A percentile compares a stretch with the other conserved stretches of the same genome.
Evolutionary conservation across 2,329 filamentous ascomycete species (phyloP).

Genomic region (Mycogone perniciosa): DNA sequence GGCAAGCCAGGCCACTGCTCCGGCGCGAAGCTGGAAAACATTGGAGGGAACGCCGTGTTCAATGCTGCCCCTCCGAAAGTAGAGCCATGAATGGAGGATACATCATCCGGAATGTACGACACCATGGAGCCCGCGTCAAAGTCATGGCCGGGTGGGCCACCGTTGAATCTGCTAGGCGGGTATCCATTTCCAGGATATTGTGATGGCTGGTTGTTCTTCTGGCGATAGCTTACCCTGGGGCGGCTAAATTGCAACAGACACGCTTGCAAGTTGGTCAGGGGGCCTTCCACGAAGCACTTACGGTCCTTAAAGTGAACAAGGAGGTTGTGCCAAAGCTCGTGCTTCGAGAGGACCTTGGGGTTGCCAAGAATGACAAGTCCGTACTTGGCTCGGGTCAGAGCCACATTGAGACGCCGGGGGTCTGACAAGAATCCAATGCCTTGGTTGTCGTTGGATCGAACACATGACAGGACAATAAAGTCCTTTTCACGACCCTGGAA

Average conservation of each 20-base stretch:
- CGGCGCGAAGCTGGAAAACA: constrained; percentile 87
- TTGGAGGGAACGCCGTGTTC: constrained; percentile 70
- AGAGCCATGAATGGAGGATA: constrained; percentile 91
- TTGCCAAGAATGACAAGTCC: constrained; percentile 95
- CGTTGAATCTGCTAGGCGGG: constrained; percentile 36
- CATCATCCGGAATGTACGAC: constrained; percentile 94
- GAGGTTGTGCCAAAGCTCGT: constrained; percentile 94
- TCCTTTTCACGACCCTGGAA: constrained; percentile 99
- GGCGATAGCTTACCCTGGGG: constrained; percentile 87
- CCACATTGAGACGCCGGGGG: constrained; percentile 93
- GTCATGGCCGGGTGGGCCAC: constrained; percentile 40
- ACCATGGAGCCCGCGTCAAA: constrained; percentile 82
- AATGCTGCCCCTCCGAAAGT: constrained; percentile 81
- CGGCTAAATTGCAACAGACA: constrained; percentile 92
- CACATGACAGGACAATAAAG: constrained; percentile 95
- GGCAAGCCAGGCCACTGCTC: constrained; percentile 83
- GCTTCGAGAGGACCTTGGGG: constrained; percentile 94
- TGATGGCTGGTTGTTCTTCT: constrained; percentile 70
- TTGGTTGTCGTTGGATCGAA: constrained; percentile 97
- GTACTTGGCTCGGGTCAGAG: constrained; percentile 93
- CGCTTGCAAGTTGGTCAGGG: constrained; percentile 90
- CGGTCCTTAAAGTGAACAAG: constrained; percentile 94
- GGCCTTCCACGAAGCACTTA: constrained; percentile 92
- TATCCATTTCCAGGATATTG: constrained; percentile 49
- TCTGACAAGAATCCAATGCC: constrained; percentile 98